Evolutionary conservation across 164 flowering plant genomes (phyloP).

Genomic region (Paratinospora sagittata): DNA sequence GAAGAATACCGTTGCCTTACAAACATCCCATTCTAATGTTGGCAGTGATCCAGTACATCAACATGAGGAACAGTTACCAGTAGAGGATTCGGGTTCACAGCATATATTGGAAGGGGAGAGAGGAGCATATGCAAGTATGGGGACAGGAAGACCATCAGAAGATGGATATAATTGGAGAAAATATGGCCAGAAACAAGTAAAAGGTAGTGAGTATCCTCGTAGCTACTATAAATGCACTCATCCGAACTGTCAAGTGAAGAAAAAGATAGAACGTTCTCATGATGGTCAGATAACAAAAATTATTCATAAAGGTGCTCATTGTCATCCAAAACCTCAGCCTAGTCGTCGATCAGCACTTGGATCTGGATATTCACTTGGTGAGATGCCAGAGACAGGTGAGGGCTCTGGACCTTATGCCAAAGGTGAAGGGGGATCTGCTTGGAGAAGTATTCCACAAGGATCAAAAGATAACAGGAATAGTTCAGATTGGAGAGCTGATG

Average conservation of each 20-base stretch:
- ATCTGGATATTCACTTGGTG: conserved; percentile 30
- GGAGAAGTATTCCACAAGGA: conserved; percentile 39
- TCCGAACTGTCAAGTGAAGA: conserved; percentile 65
- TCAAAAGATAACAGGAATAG: conserved; percentile 30
- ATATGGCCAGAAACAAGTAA: conserved; percentile 88
- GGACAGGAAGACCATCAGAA: conserved; percentile 42
- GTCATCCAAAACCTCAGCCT: conserved; percentile 67
- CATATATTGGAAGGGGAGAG: conserved; percentile 33
- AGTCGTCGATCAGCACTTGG: conserved; percentile 41
- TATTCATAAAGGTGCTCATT: conserved; percentile 67
- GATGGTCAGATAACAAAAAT: conserved; percentile 80
- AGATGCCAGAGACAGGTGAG: conserved; percentile 36
- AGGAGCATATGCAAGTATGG: conserved; percentile 28
- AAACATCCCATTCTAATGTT: conserved; percentile 16
- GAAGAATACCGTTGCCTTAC: conserved; percentile 18
- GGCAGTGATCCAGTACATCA: conserved; percentile 22
- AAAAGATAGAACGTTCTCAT: conserved; percentile 68
- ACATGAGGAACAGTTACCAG: conserved; percentile 20
- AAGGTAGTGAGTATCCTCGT: conserved; percentile 79
- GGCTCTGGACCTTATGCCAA: conserved; percentile 28
- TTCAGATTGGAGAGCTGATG: conserved; percentile 43
- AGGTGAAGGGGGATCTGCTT: conserved; percentile 42
- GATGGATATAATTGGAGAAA: conserved; percentile 87
- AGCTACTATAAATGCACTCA: conserved; percentile 85
- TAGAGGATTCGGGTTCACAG: conserved; percentile 28